A percentile compares a stretch with the other conserved stretches of the same genome.
phyloP scores from a whole-genome alignment of 148 eudicot species.

The Vaccinium macrocarpon region DNA sequence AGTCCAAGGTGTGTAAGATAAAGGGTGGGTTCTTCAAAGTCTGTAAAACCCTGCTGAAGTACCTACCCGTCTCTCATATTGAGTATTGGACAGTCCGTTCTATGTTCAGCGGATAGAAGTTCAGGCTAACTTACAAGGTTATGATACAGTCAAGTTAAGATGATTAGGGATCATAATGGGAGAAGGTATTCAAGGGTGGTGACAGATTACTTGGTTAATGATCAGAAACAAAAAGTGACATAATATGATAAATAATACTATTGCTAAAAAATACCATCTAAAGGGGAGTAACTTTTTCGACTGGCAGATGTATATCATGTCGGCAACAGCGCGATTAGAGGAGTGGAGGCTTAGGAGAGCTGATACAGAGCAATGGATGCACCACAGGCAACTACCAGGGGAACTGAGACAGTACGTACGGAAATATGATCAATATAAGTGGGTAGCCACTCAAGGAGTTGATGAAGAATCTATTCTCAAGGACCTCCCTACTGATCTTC shows the following conservation, averaged over 20 bases:
- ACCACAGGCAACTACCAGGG: conserved; percentile 72
- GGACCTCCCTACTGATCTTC: conserved; percentile 73
- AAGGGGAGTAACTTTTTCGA: background rate
- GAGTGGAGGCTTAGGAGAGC: conserved; percentile 84
- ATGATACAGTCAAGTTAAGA: background rate
- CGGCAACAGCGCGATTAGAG: conserved; percentile 65
- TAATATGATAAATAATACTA: background rate
- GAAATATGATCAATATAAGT: conserved; percentile 73
- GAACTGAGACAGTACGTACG: conserved; percentile 57
- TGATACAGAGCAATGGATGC: conserved; percentile 96
- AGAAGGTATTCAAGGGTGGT: background rate
- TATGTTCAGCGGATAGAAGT: background rate
- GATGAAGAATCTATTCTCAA: conserved; percentile 70
- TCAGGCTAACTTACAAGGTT: background rate
- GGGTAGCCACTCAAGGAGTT: conserved; percentile 79
- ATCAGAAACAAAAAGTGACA: background rate
- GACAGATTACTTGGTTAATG: background rate
- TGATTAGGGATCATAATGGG: background rate
- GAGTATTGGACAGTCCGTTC: background rate
- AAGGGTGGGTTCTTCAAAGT: background rate
- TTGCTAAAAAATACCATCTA: background rate
- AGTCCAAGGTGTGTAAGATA: background rate
- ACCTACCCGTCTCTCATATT: background rate
- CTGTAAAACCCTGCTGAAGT: background rate
- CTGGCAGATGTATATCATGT: conserved; percentile 71